phyloP scores from a whole-genome alignment of 371 early-diverging fungal genomes.

The Gilbertella persicaria region DNA sequence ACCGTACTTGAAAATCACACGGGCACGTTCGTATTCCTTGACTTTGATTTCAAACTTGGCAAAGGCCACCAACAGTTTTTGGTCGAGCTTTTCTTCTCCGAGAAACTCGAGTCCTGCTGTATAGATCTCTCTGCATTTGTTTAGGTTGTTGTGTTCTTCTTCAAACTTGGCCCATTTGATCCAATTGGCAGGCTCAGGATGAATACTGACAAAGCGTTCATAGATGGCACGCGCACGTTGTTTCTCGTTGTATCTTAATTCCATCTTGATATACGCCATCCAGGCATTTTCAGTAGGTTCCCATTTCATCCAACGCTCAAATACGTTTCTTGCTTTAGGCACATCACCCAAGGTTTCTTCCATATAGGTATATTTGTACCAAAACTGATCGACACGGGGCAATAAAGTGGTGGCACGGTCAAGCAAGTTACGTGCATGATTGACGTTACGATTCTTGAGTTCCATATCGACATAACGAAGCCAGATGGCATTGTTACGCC shows the following conservation, averaged over 20 bases:
- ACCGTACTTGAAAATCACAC: constrained; percentile 94
- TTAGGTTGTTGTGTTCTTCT: constrained; percentile 75
- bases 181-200: constrained; percentile 96
- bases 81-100: constrained; percentile 88
- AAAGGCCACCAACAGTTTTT: constrained; percentile 89
- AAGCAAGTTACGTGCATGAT: constrained; percentile 90
- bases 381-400: constrained; percentile 94
- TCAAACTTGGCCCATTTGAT: constrained; percentile 95
- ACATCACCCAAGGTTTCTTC: constrained; percentile 94
- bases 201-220: constrained; percentile 84
- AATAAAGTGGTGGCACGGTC: constrained; percentile 90
- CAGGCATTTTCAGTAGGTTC: constrained; percentile 93
- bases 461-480: constrained; percentile 96
- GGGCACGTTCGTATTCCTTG: constrained; percentile 92
- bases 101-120: constrained; percentile 86
- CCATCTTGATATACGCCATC: constrained; percentile 94
- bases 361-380: constrained; percentile 98
- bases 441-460: constrained; percentile 91
- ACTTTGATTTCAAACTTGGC: constrained; percentile 92
- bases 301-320: constrained; percentile 99
- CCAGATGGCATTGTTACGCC: constrained; percentile 85
- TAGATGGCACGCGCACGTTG: constrained; percentile 83
- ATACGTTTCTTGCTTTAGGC: constrained; percentile 87
- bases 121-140: constrained; percentile 83
- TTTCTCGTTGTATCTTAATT: constrained; percentile 83